Evolutionary conservation across 1,284 basidiomycete genomes (phyloP), one percentile per base, ranked within the genome.

Genomic region (Boletus sp.): DNA sequence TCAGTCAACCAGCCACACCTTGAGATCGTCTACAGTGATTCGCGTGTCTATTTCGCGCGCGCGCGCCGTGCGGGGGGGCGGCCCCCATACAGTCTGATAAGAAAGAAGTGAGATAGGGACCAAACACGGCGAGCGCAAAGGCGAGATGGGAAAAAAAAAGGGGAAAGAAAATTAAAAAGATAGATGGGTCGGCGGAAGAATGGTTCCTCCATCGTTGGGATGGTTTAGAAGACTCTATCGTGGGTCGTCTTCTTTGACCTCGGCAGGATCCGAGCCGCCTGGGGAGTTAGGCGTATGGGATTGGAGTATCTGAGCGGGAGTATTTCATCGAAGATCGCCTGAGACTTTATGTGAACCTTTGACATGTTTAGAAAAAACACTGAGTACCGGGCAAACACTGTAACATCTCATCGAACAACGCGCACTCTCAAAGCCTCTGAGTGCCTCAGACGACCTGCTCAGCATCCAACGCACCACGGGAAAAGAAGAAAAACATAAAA

Each of bases 81-180:
- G 43, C 27, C 35, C 37, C 61, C 37, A 63, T 41, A 55, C 45
- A 42, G 16, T 44, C 33, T 4, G 45, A 64, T 61, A 51, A 47
- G 45, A 50, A 8, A 51, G 37, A 44, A 29, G 22, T 8, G 33
- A 37, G 18, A 41, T 27, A 37, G 36, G 7, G 39, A 31, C 29
- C 16, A n/a, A 22, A 41, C 27, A 29, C 16, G 31, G 44, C 16
- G 11, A 36, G 37, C 11, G 4, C 8, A 18, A 51, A 7, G 7
- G 27, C 16, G 36, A 22, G 36, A 51, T 53, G 46, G 35, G 55
- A 56, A 57, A 49, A 31, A 27, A n/a, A 27, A n/a, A 2, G 16
- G 1, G 13, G 4, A 18, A 12, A 15, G n/a, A 44, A 55, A 35
- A 39, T 52, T 41, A 9, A 51, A 36, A 27, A 6, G 43, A 27